Evolutionary conservation across 345 rosid species (phyloP), one percentile per base, ranked within the genome.

Genomic region (Camelina sativa): DNA sequence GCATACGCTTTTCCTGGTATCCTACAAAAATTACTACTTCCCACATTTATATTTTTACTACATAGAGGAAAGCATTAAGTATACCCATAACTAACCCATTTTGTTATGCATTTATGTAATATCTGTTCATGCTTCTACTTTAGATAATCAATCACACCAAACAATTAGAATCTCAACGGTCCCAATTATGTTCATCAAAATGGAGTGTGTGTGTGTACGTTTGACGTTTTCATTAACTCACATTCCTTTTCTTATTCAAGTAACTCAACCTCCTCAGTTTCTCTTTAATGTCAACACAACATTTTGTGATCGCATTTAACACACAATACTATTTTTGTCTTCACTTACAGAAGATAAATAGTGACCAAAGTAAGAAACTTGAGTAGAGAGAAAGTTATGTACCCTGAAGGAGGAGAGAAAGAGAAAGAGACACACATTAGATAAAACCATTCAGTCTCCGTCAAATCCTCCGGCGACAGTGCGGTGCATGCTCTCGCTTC

Each of bases 391-490:
- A 75, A 54, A 48, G 57, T n/a, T 64, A 74, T 90, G 81, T 86
- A 96, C 99, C 98, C 98, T 2, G 82, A 79, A 25, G 91, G 91
- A 52, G 91, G 88, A 75, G 88, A 76, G 44, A 92, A 96, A 50
- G 97, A 86, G 87, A 92, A 96, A 78, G 99, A 91, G n/a, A 86
- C 96, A 54, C 98, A 91, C 96, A 94, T 91, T 57, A 94, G 75
- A 72, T 94, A 94, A 82, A 94, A 94, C 98, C 98, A 94, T 67
- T 94, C 98, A 1, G 98, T 81, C 80, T 94, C 97, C 4, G 98
- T 94, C 30, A 94, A 77, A 87, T 94, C 98, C 80, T 94, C 98
- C 6, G 98, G 98, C 0, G 97, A 91, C 69, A 94, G 79, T 16
- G 99, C 83, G 0, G 96, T 96, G 58, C 88, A 84, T 13, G 94